phyloP scores from a whole-genome alignment of 192 early-diverging fungal species.

The Oehlia diaphana region DNA sequence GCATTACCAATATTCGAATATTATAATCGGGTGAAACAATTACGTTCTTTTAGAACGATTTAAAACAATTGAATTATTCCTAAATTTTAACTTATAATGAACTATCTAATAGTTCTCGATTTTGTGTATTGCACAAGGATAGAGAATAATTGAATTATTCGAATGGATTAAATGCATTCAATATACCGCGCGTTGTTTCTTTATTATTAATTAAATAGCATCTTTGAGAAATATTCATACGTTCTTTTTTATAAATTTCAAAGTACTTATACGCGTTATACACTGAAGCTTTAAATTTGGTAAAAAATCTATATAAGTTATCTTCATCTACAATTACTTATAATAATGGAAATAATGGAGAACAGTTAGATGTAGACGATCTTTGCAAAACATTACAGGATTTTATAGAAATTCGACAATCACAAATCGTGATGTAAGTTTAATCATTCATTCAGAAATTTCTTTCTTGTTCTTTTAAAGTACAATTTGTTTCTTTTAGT shows the following conservation, averaged over 20 bases:
- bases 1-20: background rate
- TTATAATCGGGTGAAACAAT: background rate
- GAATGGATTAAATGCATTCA: too few relatives aligned
- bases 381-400: constrained; percentile 19
- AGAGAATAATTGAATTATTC: background rate
- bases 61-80: too few relatives aligned
- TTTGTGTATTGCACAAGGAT: background rate
- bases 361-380: background rate
- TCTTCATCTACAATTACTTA: background rate
- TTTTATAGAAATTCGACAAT: constrained; percentile 28
- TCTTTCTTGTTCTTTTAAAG: background rate
- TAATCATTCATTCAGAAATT: too few relatives aligned
- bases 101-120: too few relatives aligned
- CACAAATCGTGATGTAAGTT: constrained; percentile 10
- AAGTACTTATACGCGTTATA: background rate
- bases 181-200: too few relatives aligned
- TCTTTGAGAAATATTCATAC: background rate
- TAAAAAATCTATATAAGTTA: constrained; percentile 7
- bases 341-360: background rate
- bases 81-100: too few relatives aligned
- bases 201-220: background rate
- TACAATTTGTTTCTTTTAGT: constrained; percentile 13
- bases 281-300: constrained; percentile 2
- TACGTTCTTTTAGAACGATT: background rate
- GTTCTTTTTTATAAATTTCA: background rate